Conservation (phyloP, 345 rosid genomes). For the Limnanthes douglasii region DNA sequence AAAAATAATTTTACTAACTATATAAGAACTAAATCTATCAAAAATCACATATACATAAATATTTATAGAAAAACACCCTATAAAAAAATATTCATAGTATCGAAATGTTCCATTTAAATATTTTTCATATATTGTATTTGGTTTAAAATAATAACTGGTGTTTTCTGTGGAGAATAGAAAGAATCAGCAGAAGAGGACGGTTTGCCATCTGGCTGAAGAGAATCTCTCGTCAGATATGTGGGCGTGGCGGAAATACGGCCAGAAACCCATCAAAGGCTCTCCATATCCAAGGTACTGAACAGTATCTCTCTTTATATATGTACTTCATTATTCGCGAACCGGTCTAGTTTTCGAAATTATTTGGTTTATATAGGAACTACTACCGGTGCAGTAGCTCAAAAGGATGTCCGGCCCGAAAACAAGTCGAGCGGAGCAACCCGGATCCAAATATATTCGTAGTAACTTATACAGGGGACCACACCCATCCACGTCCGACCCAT, state of each 20-base stretch:
- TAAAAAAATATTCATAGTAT: too few relatives aligned
- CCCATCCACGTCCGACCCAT: slow-evolving; percentile 79
- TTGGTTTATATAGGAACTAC: slow-evolving; percentile 45
- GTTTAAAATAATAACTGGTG: neutral
- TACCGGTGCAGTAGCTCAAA: slow-evolving; percentile 82
- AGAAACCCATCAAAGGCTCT: slow-evolving; percentile 92
- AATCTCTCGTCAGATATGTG: slow-evolving; percentile 68
- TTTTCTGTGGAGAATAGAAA: too few relatives aligned
- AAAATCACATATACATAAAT: too few relatives aligned
- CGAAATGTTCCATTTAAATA: too few relatives aligned
- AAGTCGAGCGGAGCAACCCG: slow-evolving; percentile 62
- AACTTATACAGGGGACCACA: slow-evolving; percentile 80
- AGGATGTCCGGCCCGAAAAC: slow-evolving; percentile 78
- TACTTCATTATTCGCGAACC: neutral
- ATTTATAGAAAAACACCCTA: too few relatives aligned
- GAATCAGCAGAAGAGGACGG: slow-evolving; percentile 43
- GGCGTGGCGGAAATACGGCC: slow-evolving; percentile 98
- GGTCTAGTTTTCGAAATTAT: neutral
- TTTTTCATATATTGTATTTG: neutral
- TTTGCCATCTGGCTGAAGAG: slow-evolving; percentile 59
- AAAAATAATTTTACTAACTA: too few relatives aligned
- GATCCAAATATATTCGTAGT: slow-evolving; percentile 54
- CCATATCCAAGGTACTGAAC: slow-evolving; percentile 62
- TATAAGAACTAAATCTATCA: too few relatives aligned
- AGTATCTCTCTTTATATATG: neutral